Conservation (phyloP, 371 early-diverging fungal genomes). For the Vavraia culicis region DNA sequence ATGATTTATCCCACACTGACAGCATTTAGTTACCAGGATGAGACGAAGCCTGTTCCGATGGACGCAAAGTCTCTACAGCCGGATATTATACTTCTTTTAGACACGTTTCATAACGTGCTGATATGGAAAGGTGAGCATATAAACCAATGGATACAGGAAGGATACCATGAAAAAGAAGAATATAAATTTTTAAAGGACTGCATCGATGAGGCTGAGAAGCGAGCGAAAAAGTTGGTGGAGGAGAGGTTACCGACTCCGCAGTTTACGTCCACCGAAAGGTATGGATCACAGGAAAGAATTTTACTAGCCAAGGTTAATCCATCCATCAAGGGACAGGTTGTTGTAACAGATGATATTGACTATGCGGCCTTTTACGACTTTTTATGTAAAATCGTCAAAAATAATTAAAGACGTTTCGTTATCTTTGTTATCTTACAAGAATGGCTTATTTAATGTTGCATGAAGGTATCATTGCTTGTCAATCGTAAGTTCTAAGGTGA, state of each 20-base stretch:
- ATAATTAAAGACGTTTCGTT: constrained; percentile 13
- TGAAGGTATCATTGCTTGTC: too few species aligned
- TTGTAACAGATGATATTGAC: constrained; percentile 44
- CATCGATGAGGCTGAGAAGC: constrained; percentile 63
- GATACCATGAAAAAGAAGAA: constrained; percentile 62
- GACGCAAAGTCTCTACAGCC: constrained; percentile 84
- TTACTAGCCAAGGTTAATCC: constrained; percentile 90
- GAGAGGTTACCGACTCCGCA: constrained; percentile 91
- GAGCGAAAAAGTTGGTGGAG: constrained; percentile 64
- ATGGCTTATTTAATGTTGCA: too few species aligned
- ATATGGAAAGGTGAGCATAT: constrained; percentile 78
- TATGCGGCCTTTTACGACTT: constrained; percentile 42
- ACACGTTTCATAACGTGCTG: constrained; percentile 86
- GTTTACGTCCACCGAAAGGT: constrained; percentile 81
- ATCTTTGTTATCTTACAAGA: too few species aligned
- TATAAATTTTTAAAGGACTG: constrained; percentile 70
- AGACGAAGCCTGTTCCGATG: constrained; percentile 72
- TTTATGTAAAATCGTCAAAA: constrained; percentile 36
- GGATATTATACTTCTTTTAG: constrained; percentile 75
- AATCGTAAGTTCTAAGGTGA: too few species aligned
- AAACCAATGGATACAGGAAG: constrained; percentile 68
- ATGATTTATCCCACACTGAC: constrained; percentile 96
- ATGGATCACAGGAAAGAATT: constrained; percentile 95
- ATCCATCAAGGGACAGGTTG: constrained; percentile 54
- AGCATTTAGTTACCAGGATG: constrained; percentile 64